phyloP scores from a whole-genome alignment of 1,139 yeast species.

The Debaryomyces subglobosus region DNA sequence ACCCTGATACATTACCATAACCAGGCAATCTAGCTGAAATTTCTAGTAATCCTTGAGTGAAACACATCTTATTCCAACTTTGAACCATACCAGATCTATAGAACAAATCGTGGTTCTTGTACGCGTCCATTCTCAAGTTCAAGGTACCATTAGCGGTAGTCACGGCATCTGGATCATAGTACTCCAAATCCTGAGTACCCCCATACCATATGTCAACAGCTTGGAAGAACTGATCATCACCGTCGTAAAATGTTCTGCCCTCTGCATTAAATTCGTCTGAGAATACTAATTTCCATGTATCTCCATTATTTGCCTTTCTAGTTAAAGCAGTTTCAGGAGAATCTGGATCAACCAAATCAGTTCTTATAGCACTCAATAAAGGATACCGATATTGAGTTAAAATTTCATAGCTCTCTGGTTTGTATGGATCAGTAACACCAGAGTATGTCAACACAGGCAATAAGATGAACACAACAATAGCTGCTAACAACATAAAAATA shows the following conservation, averaged over 20 bases:
- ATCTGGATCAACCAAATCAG: slow-evolving; percentile 71
- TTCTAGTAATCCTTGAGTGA: slow-evolving; percentile 74
- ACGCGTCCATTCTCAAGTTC: slow-evolving; percentile 71
- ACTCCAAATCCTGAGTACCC: slow-evolving; percentile 81
- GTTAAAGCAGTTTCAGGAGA: slow-evolving; percentile 63
- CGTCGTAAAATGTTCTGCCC: slow-evolving; percentile 81
- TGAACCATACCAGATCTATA: slow-evolving; percentile 88
- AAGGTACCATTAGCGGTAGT: slow-evolving; percentile 70
- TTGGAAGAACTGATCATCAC: slow-evolving; percentile 83
- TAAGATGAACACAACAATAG: slow-evolving; percentile 64
- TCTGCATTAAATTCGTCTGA: slow-evolving; percentile 83
- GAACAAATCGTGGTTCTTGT: slow-evolving; percentile 65
- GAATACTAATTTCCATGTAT: slow-evolving; percentile 69
- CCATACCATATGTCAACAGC: slow-evolving; percentile 78
- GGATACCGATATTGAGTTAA: slow-evolving; percentile 65
- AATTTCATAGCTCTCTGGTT: slow-evolving; percentile 40
- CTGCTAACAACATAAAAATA: slow-evolving; percentile 63
- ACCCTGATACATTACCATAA: slow-evolving; percentile 66
- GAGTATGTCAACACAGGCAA: slow-evolving; percentile 77
- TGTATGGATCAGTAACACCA: slow-evolving; percentile 50
- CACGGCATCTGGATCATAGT: slow-evolving; percentile 86
- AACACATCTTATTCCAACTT: slow-evolving; percentile 82
- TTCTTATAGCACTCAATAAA: slow-evolving; percentile 61
- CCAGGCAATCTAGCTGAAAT: slow-evolving; percentile 74
- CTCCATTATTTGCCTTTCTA: slow-evolving; percentile 54